Evolutionary conservation across 768 basidiomycete species (phyloP).

Genomic region (Lyophyllum shimeji): DNA sequence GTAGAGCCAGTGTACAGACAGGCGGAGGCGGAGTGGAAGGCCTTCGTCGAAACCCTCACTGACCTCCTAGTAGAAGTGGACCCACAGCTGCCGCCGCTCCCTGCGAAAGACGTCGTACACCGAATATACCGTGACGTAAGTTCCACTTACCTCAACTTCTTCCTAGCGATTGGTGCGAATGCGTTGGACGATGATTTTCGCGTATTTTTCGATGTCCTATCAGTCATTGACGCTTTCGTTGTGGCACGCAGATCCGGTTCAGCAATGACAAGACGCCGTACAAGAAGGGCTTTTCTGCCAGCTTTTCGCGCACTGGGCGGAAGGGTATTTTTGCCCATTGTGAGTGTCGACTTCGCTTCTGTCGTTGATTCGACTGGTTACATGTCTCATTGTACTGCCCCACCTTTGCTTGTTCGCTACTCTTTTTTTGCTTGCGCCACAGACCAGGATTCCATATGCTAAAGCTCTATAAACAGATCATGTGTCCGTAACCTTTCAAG

Average conservation of each 20-base stretch:
- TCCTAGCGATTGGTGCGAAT: too few species aligned
- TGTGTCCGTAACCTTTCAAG: conserved; percentile 37
- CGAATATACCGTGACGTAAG: conserved; percentile 89
- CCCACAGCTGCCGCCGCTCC: conserved; percentile 81
- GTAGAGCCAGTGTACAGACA: conserved; percentile 76
- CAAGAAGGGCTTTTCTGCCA: conserved; percentile 78
- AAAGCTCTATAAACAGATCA: conserved; percentile 46
- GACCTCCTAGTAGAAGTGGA: conserved; percentile 70
- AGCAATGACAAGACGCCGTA: conserved; percentile 97
- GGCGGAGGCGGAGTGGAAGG: conserved; percentile 89
- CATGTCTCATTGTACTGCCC: neutral
- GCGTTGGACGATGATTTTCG: too few species aligned
- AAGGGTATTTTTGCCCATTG: conserved; percentile 91
- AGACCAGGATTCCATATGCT: neutral
- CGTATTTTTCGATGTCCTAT: neutral
- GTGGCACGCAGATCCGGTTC: conserved; percentile 67
- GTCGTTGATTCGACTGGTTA: neutral
- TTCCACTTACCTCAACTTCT: neutral
- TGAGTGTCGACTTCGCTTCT: conserved; percentile 37
- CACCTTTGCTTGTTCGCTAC: neutral
- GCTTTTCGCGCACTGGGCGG: conserved; percentile 84
- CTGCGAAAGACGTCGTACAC: conserved; percentile 89
- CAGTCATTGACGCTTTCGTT: neutral
- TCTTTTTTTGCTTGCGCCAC: neutral
- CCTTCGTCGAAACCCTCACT: conserved; percentile 74